phyloP scores from a whole-genome alignment of 371 early-diverging fungal species.

The Rhizopus arrhizus region DNA sequence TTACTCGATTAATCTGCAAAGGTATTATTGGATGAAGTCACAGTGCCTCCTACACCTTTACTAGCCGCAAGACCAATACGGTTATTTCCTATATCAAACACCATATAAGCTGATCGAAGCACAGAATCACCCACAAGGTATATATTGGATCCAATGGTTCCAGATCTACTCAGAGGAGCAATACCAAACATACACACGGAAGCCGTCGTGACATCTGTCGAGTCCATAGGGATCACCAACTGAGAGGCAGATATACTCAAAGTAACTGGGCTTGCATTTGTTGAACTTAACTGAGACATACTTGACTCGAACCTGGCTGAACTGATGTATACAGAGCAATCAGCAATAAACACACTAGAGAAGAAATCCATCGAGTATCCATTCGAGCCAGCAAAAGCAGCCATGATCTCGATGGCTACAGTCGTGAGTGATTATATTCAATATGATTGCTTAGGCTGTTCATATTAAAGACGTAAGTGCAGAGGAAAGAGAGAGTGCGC shows the following conservation, averaged over 20 bases:
- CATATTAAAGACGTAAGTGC: no score
- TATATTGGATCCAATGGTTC: constrained; percentile 36
- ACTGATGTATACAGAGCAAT: constrained; percentile 34
- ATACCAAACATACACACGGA: constrained; percentile 49
- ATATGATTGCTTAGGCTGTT: no score
- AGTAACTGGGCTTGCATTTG: constrained; percentile 19
- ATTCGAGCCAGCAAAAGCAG: constrained; percentile 29
- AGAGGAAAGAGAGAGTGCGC: no score
- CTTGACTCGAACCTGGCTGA: constrained; percentile 30
- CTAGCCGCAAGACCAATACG: constrained; percentile 51
- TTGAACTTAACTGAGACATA: constrained; percentile 32
- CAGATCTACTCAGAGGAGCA: constrained; percentile 36
- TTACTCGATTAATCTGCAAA: not conserved
- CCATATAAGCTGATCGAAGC: constrained; percentile 49
- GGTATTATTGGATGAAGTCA: constrained; percentile 17
- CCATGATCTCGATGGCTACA: constrained; percentile 35
- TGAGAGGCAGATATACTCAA: constrained; percentile 41
- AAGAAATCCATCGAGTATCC: constrained; percentile 36
- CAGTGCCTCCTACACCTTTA: constrained; percentile 38
- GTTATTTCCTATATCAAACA: constrained; percentile 51
- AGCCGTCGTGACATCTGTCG: constrained; percentile 25
- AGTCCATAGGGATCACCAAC: constrained; percentile 44
- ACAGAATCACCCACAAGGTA: constrained; percentile 51
- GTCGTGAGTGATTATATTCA: constrained; percentile 42
- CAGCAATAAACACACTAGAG: constrained; percentile 40